These are phyloP conservation scores for Penicillium bovifimosum DNA, from an alignment of 495 filamentous ascomycete genomes.

Conservation along the genomic window DNA sequence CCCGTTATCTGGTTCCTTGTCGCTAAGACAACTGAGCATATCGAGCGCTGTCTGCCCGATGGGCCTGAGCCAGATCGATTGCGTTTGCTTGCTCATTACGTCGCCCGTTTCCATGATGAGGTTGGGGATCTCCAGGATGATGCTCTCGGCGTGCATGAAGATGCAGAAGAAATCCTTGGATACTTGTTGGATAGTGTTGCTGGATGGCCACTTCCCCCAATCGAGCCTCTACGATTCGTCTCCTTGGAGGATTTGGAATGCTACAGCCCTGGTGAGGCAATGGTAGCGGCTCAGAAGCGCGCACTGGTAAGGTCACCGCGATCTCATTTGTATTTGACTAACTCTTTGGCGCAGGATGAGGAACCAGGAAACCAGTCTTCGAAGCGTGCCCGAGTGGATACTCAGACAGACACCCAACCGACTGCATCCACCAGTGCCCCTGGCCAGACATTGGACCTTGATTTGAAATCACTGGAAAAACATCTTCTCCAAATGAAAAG, in stretches of 20 bases:
- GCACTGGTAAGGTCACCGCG: constrained; percentile 27
- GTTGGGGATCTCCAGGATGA: constrained; percentile 47
- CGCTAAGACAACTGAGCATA: constrained; percentile 52
- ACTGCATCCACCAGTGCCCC: constrained; percentile 31
- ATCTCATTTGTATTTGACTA: not conserved
- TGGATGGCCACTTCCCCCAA: constrained; percentile 39
- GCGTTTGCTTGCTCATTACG: constrained; percentile 34
- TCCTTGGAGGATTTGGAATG: constrained; percentile 22
- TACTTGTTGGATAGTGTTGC: constrained; percentile 33
- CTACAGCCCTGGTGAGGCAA: constrained; percentile 11
- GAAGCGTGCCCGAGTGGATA: constrained; percentile 31
- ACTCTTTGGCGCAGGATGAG: constrained; percentile 21
- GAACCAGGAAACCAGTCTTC: constrained; percentile 23
- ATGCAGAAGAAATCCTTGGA: constrained; percentile 41
- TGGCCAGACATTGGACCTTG: constrained; percentile 29
- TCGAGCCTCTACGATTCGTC: constrained; percentile 36
- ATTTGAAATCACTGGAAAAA: constrained; percentile 30
- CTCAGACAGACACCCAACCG: constrained; percentile 30
- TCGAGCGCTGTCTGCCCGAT: constrained; percentile 47
- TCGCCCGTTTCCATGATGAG: constrained; percentile 34
- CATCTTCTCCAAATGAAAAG: constrained; percentile 33
- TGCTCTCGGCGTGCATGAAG: constrained; percentile 39
- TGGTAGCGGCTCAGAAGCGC: constrained; percentile 27
- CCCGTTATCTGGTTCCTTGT: constrained; percentile 51
- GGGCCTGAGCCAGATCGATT: constrained; percentile 34